Base-by-base conservation (phyloP, 495 filamentous ascomycete genomes). In the Lichina pygmaea region DNA sequence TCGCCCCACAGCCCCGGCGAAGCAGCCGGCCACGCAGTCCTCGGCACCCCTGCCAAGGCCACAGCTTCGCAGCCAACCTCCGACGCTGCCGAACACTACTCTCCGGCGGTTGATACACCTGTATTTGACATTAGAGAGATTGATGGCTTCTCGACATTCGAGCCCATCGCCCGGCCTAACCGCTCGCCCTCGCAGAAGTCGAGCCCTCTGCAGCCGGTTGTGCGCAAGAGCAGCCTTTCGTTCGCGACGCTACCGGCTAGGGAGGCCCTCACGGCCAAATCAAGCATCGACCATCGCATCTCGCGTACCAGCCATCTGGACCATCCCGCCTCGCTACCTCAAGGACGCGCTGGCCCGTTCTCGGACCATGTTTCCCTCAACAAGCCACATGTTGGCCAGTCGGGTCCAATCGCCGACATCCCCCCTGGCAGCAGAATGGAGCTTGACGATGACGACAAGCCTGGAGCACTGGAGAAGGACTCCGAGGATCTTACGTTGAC, bases 191-290 rank as follows among this genome's bases (percentile, higher is more conserved):
- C 75, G 9, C 71, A 76, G 48, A 63, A 58, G 8, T 77, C 73
- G 6, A 73, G 67, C 43, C 74, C 75, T 2, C 73, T 67, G 38
- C 62, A 68, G 43, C 68, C 65, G n/a, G 59, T 70, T 5, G 61
- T 91, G 44, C 77, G 86, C 34, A 93, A 93, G 64, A 93, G 84
- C 58, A 94, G 86, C 52, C 66, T 95, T 44, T 86, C 75, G 44
- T 94, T 97, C 59, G 79, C 91, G 10, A 81, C 89, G 3, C 64
- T 97, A 4, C 89, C 89, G 44, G 81, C 86, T 7, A 74, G 89
- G 37, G 86, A 94, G 55, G 89, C 86, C 31, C 63, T 93, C 38
- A 72, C 72, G 15, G 72, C 60, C 10, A 78, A 77, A 48, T 81
- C 82, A 58, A 86, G 83, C 58, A 74, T 86, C 33, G 78, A 79